Evolutionary conservation across 257 asterid species (phyloP), one percentile per base, ranked within the genome.

Genomic region (Verbascum thapsus): DNA sequence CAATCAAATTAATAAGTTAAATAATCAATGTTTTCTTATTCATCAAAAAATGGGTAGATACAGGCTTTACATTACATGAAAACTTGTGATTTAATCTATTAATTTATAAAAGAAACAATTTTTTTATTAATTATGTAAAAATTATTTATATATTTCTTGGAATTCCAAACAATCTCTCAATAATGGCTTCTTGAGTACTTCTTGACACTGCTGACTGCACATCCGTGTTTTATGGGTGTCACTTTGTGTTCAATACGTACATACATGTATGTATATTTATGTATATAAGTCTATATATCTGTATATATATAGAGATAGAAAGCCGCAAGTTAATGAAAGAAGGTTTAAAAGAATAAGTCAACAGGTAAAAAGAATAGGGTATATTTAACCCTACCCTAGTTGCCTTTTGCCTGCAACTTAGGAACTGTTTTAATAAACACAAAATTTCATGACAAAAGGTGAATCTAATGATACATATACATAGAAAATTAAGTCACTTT

Each of bases 151-250:
- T 3, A 41, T 42, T 3, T 32, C 43, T 51, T 35, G 42, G 34
- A 45, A 45, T 4, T 9, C 53, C 53, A 64, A 39, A 51, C 1
- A 5, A 57, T n/a, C n/a, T n/a, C n/a, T 7, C 52, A 39, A 53
- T 53, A 26, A 19, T 32, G 22, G 59, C 8, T 61, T 56, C 54
- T 49, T 66, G 59, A 68, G 54, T 67, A 47, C 64, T 22, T 64
- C 48, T 35, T 64, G 47, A 32, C 44, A 26, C 72, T 34, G 50
- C 52, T 64, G 69, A 59, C 69, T 45, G 60, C 68, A 49, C 58
- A 71, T 64, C 78, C 78, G 81, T 72, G 78, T 72, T 76, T 72
- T 67, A 48, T 76, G 78, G 75, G 81, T 64, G 77, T 67, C 63
- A 18, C 65, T 71, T 13, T 60, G 59, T 56, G 22, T 53, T 26